Evolutionary conservation across 352 stramenopile genomes (phyloP), one percentile per base, ranked within the genome.

Genomic region (Stramenopiles sp.): DNA sequence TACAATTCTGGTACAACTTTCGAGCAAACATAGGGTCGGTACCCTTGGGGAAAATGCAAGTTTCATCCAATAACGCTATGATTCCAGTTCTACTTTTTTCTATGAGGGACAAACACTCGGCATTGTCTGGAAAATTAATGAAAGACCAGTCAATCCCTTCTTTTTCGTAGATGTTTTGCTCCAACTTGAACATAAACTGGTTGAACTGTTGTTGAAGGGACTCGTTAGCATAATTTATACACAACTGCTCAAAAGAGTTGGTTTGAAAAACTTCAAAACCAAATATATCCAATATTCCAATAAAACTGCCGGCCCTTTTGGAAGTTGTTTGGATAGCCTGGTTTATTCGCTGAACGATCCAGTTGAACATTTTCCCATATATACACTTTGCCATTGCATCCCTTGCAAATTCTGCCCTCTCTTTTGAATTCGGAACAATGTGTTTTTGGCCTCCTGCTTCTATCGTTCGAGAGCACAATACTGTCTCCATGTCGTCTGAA

Each of bases 201-300:
- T 94, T 94, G 80, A 94, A 94, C 81, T 92, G 86, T 76, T 93
- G 86, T 81, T 97, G 92, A 4, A 97, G 82, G 68, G 92, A 90
- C 78, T 97, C 91, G 78, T 97, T 97, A 53, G 89, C 92, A 80
- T 95, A 96, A 80, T 97, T 97, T 80, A 97, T 97, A 73, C 91
- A 96, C 30, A 94, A 93, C 77, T 96, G 91, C 79, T 97, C 92
- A 80, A 97, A 97, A 53, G 87, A 95, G 82, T 98, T 98, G 74
- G 86, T 87, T 69, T 94, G 87, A 76, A 98, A 98, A 78, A 95
- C 94, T 82, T 98, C 94, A 78, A 98, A 98, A 37, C 94, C 94
- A 80, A 98, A 98, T 80, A 98, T 98, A 89, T 98, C 94, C 71
- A 98, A 81, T 36, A 98, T 92, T 74, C 94, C 94, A 49, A 97